These are phyloP conservation scores for Takashimella koratensis DNA, from an alignment of 1,284 basidiomycete species.

Conservation along the genomic window DNA sequence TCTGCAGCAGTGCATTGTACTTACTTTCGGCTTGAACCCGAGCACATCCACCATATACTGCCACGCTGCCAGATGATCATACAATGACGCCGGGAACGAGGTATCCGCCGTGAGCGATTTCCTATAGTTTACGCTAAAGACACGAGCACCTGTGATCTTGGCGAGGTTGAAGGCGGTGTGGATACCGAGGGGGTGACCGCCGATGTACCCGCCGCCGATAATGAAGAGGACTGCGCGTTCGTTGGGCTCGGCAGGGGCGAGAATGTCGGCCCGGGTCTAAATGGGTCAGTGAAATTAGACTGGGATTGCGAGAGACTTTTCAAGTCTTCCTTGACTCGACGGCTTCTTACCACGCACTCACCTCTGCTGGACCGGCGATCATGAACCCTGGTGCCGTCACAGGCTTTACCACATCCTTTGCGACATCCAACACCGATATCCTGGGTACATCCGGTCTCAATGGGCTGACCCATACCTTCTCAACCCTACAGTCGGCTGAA, in stretches of 20 bases:
- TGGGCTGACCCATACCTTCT: neutral
- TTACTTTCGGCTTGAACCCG: slow-evolving; percentile 11
- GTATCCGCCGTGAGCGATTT: slow-evolving; percentile 9
- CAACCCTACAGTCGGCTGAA: neutral
- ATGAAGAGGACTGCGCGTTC: slow-evolving; percentile 13
- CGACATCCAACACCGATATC: neutral
- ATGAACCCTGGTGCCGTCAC: slow-evolving; percentile 5
- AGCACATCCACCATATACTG: slow-evolving; percentile 12
- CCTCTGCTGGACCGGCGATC: slow-evolving; percentile 2
- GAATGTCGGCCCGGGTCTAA: slow-evolving; percentile 2
- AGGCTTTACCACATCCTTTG: slow-evolving; percentile 3
- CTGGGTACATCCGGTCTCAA: neutral
- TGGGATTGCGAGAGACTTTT: too few relatives aligned
- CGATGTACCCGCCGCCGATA: slow-evolving; percentile 12
- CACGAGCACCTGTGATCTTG: slow-evolving; percentile 6
- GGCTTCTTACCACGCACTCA: neutral
- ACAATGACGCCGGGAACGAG: slow-evolving; percentile 8
- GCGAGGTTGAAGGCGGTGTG: slow-evolving; percentile 8
- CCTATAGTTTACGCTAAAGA: slow-evolving; percentile 14
- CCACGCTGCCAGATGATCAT: slow-evolving; percentile 12
- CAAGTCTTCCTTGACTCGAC: neutral
- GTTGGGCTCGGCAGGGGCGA: slow-evolving; percentile 5
- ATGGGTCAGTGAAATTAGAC: neutral
- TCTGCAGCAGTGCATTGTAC: too few relatives aligned
- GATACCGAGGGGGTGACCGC: slow-evolving; percentile 13